Percentiles rank a stretch among this genome's conserved stretches.
phyloP scores from a whole-genome alignment of 1,139 yeast species.

The Blastobotrys illinoisensis region DNA sequence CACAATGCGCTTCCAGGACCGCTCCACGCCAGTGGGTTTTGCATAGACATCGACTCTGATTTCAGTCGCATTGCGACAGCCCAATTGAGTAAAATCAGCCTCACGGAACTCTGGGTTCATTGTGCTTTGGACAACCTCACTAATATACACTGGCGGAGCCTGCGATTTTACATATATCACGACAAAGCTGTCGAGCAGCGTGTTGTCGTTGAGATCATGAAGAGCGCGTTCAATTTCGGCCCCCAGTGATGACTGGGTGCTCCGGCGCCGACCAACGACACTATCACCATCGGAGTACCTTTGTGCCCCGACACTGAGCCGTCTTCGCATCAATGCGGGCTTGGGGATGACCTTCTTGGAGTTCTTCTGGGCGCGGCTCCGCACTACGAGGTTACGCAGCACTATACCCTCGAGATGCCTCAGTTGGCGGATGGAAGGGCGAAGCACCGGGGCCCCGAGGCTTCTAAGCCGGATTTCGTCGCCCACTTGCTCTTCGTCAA shows the following conservation, averaged over 20 bases:
- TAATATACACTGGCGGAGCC: constrained; percentile 37
- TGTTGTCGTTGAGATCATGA: constrained; percentile 28
- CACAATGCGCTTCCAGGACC: constrained; percentile 14
- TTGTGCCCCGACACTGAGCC: neutral
- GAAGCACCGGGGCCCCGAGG: constrained; percentile 15
- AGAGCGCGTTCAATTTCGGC: constrained; percentile 19
- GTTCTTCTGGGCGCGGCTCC: neutral
- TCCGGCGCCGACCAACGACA: constrained; percentile 1
- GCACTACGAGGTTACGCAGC: constrained; percentile 15
- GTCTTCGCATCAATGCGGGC: neutral
- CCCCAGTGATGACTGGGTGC: constrained; percentile 5
- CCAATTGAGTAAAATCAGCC: constrained; percentile 20
- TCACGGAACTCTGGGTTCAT: constrained; percentile 36
- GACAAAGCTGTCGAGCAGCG: constrained; percentile 35
- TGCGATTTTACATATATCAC: constrained; percentile 33
- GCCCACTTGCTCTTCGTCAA: neutral
- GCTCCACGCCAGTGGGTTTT: constrained; percentile 3
- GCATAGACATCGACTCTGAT: constrained; percentile 18
- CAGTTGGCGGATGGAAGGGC: constrained; percentile 17
- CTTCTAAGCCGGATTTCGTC: neutral
- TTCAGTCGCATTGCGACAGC: constrained; percentile 13
- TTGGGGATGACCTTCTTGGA: neutral
- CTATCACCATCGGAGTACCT: neutral
- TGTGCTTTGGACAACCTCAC: constrained; percentile 34
- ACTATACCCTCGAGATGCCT: constrained; percentile 23